These are phyloP conservation scores for Thermoascus crustaceus DNA, from an alignment of 2,329 filamentous ascomycete genomes.

Conservation along the genomic window DNA sequence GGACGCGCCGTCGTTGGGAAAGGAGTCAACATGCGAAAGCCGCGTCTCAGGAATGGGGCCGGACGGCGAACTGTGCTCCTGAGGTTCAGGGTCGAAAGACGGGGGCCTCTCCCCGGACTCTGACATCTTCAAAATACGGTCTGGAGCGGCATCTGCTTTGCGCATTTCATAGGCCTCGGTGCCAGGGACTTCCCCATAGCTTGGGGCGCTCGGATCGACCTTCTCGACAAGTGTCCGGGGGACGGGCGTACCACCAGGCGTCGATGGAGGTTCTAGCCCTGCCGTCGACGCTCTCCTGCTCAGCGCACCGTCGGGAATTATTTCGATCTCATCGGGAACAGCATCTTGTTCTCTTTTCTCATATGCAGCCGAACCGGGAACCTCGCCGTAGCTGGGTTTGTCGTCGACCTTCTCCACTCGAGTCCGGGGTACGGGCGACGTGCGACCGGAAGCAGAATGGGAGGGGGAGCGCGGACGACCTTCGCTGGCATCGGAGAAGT, in stretches of 20 bases:
- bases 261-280: slow-evolving; percentile 40
- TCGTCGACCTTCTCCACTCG: slow-evolving; percentile 56
- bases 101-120: slow-evolving; percentile 25
- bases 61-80: slow-evolving; percentile 10
- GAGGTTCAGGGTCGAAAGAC: slow-evolving; percentile 13
- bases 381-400: slow-evolving; percentile 50
- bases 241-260: slow-evolving; percentile 46
- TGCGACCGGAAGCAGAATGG: slow-evolving; percentile 32
- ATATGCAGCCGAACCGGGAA: slow-evolving; percentile 54
- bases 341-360: slow-evolving; percentile 51
- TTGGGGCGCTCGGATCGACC: slow-evolving; percentile 48
- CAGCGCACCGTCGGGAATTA: slow-evolving; percentile 41
- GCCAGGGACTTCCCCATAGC: slow-evolving; percentile 55
- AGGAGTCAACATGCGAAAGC: slow-evolving; percentile 36
- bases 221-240: slow-evolving; percentile 56
- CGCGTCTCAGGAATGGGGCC: slow-evolving; percentile 35
- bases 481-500: slow-evolving; percentile 60
- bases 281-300: slow-evolving; percentile 34
- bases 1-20: slow-evolving; percentile 26
- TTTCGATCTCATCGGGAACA: slow-evolving; percentile 56
- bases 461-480: slow-evolving; percentile 34
- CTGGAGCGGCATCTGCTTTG: slow-evolving; percentile 51
- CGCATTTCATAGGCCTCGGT: slow-evolving; percentile 50
- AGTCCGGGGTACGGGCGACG: slow-evolving; percentile 52
- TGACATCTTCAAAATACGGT: slow-evolving; percentile 46